A percentile compares a stretch with the other conserved stretches of the same genome.
phyloP scores from a whole-genome alignment of 345 rosid genomes.

The Microthlaspi erraticum region DNA sequence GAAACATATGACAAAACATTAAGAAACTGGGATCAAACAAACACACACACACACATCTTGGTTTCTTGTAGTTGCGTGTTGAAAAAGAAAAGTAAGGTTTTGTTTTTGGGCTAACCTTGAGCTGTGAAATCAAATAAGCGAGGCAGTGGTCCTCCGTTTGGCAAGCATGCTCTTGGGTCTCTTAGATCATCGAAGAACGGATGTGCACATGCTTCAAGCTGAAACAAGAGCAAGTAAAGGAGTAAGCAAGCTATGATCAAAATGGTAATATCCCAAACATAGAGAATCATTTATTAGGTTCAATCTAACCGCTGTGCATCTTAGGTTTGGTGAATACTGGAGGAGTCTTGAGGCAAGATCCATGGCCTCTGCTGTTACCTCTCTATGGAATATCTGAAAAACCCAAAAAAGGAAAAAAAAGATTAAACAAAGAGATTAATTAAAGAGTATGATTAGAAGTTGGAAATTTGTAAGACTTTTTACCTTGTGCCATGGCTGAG shows the following conservation, averaged over 20 bases:
- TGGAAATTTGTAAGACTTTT: not conserved
- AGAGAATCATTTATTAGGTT: not conserved
- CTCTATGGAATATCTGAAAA: slow-evolving; percentile 66
- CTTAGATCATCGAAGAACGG: slow-evolving; percentile 86
- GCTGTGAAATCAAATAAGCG: slow-evolving; percentile 80
- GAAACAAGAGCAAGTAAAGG: slow-evolving; percentile 27
- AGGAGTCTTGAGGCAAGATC: slow-evolving; percentile 83
- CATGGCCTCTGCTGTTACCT: slow-evolving; percentile 70
- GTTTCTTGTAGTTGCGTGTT: not conserved
- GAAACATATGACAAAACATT: not conserved
- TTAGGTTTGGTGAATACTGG: slow-evolving; percentile 76
- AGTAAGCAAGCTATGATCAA: slow-evolving; percentile 7
- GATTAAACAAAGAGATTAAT: not conserved
- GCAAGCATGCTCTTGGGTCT: slow-evolving; percentile 74
- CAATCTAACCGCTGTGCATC: slow-evolving; percentile 73
- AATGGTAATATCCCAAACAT: not conserved
- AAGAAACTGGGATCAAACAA: not conserved
- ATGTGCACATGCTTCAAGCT: slow-evolving; percentile 96
- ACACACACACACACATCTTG: not conserved
- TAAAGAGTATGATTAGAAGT: not conserved
- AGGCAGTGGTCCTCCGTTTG: slow-evolving; percentile 85
- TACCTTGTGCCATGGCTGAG: slow-evolving; percentile 99
- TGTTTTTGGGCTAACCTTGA: slow-evolving; percentile 58
- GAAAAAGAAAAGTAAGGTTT: not conserved
- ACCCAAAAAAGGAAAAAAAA: not conserved